Base-by-base conservation (phyloP, 495 filamentous ascomycete genomes). In the Clavariopsis aquatica region DNA sequence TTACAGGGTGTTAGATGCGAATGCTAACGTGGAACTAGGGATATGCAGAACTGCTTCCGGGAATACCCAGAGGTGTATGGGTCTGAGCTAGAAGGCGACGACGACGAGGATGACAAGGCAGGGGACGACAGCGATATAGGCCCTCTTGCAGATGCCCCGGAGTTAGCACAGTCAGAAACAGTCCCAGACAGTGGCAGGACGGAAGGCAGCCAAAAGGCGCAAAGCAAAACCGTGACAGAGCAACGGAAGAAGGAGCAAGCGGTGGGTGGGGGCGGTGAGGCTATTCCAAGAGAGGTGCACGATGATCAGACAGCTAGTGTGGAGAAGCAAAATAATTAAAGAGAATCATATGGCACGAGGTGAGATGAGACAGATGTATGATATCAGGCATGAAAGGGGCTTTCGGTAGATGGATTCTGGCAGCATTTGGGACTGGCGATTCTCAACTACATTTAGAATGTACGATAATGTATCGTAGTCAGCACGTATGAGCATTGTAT, bases 41-140 rank as follows among this genome's bases (percentile, higher is more conserved):
- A 79, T 64, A 98, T 98, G 94, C 94, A 98, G 83, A 87, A 93
- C 72, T 98, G 94, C 80, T 98, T 98, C 84, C 82, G 91, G 43
- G 75, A 85, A 73, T 85, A 97, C 75, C 94, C 94, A 29, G 94
- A 98, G 28, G 80, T 94, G 52, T 97, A 98, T 78, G 91, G 90
- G 54, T 81, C 87, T n/a, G 94, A 97, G 73, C 80, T 97, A 20
- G 88, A 90, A 19, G 91, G 89, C 41, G 91, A 95, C 26, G 92
- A 94, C n/a, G 92, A 95, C 17, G 74, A 78, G 20, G 77, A 69
- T 19, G 77, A 69, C n/a, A 68, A 68, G 38, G 62, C 59, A 27
- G 60, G 27, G 12, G 59, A 55, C 47, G 52, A 28, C 8, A 64
- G 24, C 4, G 24, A 60, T 9, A 22, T 36, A 31, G 23, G 8